Conservation (phyloP, 345 rosid species). For the Abelmoschus esculentus region DNA sequence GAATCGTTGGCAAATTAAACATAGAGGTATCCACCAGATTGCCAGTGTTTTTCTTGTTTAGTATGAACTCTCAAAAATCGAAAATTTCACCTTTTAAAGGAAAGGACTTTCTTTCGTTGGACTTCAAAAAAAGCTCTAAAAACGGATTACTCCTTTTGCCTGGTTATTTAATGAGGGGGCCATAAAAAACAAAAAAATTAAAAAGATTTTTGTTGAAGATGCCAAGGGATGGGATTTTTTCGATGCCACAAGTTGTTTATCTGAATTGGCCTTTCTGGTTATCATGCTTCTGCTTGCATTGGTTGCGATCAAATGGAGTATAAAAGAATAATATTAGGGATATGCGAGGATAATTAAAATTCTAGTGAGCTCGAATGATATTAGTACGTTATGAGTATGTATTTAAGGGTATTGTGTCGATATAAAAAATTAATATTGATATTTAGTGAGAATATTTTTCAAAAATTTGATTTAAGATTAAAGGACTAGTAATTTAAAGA, state of each 20-base stretch:
- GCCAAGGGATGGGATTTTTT: background rate
- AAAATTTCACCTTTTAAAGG: background rate
- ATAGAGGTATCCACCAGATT: background rate
- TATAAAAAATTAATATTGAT: too few species aligned
- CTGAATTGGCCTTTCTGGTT: background rate
- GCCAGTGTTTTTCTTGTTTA: background rate
- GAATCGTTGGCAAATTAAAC: background rate
- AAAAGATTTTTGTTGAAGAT: background rate
- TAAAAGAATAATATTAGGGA: background rate
- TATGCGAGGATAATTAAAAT: too few species aligned
- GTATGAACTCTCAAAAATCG: too few species aligned
- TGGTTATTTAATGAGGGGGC: background rate
- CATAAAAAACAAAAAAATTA: background rate
- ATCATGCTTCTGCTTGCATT: background rate
- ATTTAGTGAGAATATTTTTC: too few species aligned
- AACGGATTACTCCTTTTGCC: background rate
- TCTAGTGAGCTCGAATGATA: too few species aligned
- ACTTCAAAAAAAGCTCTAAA: background rate
- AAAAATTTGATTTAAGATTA: too few species aligned
- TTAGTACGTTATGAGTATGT: too few species aligned
- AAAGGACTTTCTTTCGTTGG: background rate
- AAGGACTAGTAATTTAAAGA: too few species aligned
- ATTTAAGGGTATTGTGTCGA: too few species aligned
- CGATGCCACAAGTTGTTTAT: slow-evolving; percentile 1
- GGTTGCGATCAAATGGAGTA: background rate